Evolutionary conservation across 2,329 filamentous ascomycete genomes (phyloP).

Genomic region (Diaporthe australafricana): DNA sequence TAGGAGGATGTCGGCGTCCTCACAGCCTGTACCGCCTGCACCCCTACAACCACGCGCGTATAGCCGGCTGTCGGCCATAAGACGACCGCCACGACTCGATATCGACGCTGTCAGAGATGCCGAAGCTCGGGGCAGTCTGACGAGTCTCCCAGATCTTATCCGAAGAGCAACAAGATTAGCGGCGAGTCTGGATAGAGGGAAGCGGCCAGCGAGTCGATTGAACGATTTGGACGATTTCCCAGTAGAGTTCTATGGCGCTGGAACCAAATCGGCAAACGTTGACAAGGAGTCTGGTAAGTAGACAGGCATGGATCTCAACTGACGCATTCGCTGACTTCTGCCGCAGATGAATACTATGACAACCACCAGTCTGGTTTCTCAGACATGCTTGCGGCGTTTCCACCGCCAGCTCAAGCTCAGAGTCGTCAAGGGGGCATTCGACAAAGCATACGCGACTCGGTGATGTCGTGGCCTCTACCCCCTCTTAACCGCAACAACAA

Average conservation of each 20-base stretch:
- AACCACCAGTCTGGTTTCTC: constrained; percentile 67
- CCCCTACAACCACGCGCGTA: constrained; percentile 44
- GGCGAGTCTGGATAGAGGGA: constrained; percentile 87
- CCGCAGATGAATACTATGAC: constrained; percentile 50
- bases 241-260: constrained; percentile 54
- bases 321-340: constrained; percentile 39
- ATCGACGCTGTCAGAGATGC: constrained; percentile 85
- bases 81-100: constrained; percentile 79
- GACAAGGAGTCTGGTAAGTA: constrained; percentile 56
- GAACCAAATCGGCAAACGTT: constrained; percentile 42
- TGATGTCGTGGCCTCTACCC: constrained; percentile 64
- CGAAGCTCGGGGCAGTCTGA: constrained; percentile 88
- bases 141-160: constrained; percentile 92
- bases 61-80: constrained; percentile 65
- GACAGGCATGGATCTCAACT: not conserved
- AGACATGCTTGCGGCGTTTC: constrained; percentile 75
- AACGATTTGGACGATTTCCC: constrained; percentile 65
- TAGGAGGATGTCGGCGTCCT: constrained; percentile 39
- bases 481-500: constrained; percentile 43
- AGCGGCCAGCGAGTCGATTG: constrained; percentile 69
- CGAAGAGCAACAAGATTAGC: constrained; percentile 87
- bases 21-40: constrained; percentile 42
- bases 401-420: constrained; percentile 67
- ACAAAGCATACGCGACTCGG: constrained; percentile 60
- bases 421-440: constrained; percentile 53